Base-by-base conservation (phyloP, 257 asterid genomes). In the Gentiana macrophylla region DNA sequence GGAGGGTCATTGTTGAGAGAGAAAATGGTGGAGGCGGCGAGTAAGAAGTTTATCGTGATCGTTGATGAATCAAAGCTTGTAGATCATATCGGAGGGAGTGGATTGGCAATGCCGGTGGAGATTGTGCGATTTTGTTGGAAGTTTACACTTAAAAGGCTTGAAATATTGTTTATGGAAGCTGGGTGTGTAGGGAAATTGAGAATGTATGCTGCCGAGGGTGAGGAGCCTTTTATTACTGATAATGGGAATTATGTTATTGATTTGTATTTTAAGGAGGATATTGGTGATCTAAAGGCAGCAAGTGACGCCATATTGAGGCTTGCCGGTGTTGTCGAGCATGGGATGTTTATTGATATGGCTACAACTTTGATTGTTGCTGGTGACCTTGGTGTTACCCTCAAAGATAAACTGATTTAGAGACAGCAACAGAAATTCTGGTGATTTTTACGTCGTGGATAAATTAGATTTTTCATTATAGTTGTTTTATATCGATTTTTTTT, bases 41-140 rank as follows among this genome's bases (percentile, higher is more conserved):
- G 62, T 1, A 70, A 70, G 73, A 66, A 70, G 59, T 70, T 74
- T 10, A 57, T 74, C 2, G 80, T 74, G 8, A 74, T 74, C 46
- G 76, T 70, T 38, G 80, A 74, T 63, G 80, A 70, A 34, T 62
- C 76, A 4, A 74, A 74, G 55, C 58, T 70, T 61, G 76, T 74
- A 34, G 53, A 59, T 0, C 44, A 59, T 53, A 15, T 74, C 4
- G 79, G 79, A 11, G 73, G 68, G 4, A 65, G 72, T 59, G 76
- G 76, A 5, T 58, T 70, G 51, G 79, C 79, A n/a, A 61, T 73
- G 69, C 79, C 79, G n/a, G 79, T 74, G 10, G 79, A 74, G 62
- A 66, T 74, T 62, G 73, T 74, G 37, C 79, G 62, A 0, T 74
- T 74, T 52, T 69, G 76, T 48, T 66, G 72, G 73, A 58, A 70